phyloP scores from a whole-genome alignment of 306 rosid species.

The Rosa persica region DNA sequence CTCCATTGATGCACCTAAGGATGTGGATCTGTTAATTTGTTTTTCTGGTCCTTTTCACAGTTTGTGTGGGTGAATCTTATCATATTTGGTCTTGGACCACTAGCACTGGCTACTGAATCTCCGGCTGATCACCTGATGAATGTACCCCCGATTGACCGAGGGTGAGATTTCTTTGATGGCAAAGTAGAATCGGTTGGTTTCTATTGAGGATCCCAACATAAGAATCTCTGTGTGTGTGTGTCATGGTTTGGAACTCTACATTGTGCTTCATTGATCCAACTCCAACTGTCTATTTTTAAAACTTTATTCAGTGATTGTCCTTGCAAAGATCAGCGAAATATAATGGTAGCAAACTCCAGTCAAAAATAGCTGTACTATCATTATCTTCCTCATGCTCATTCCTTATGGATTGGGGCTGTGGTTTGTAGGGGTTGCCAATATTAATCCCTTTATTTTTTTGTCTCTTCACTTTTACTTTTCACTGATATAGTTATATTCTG shows the following conservation, averaged over 20 bases:
- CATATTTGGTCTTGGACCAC: constrained; percentile 88
- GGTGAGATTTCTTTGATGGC: constrained; percentile 32
- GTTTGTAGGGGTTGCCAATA: too few relatives aligned
- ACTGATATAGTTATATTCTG: neutral
- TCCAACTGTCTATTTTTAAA: neutral
- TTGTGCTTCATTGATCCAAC: neutral
- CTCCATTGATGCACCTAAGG: constrained; percentile 11
- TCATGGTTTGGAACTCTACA: neutral
- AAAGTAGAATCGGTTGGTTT: neutral
- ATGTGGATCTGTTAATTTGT: neutral
- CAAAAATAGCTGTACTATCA: neutral
- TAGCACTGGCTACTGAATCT: constrained; percentile 84
- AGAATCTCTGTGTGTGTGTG: too few relatives aligned
- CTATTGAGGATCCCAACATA: too few relatives aligned
- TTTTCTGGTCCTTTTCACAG: constrained; percentile 37
- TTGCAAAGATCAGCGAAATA: neutral
- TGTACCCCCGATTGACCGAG: constrained; percentile 62
- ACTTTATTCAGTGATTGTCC: neutral
- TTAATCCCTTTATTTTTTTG: too few relatives aligned
- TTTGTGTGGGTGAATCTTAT: constrained; percentile 94
- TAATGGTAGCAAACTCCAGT: neutral
- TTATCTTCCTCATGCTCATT: too few relatives aligned
- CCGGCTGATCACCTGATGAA: constrained; percentile 81
- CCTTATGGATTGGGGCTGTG: too few relatives aligned
- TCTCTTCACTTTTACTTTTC: too few relatives aligned